Base-by-base conservation (phyloP, 164 flowering plant species). In the Santalum album region DNA sequence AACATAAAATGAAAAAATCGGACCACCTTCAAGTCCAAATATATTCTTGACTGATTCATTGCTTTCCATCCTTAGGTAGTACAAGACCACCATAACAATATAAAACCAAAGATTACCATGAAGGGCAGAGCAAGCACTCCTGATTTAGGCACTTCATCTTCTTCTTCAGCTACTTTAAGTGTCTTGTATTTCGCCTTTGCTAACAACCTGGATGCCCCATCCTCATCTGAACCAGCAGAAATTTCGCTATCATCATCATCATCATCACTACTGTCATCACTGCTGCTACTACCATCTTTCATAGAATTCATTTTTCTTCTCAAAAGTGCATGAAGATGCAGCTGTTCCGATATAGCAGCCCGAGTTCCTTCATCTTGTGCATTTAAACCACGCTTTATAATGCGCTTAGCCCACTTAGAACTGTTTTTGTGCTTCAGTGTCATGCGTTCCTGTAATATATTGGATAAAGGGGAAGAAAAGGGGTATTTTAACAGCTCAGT, bases 291-390 rank as follows among this genome's bases (percentile, higher is more conserved):
- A 55, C 40, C 60, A 12, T 84, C 96, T 56, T 75, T 79, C 85
- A 85, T 73, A 6, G 96, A 76, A 51, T 79, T 73, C 72, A 80
- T 83, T 69, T 92, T 92, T 63, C 96, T 78, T 21, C 83, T 83
- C 78, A 92, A 72, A 58, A 59, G 66, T 25, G 82, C 69, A 74
- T 87, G 89, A 60, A 68, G 70, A 51, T 80, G 75, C 58, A 84
- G 83, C 68, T 92, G 96, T 51, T 86, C 87, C 34, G 91, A 53
- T 29, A 92, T 75, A 45, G 98, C 98, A 64, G 80, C 82, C 51
- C 86, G 75, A 58, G 98, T 92, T 36, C 82, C 89, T 63, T 84
- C 96, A 79, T 89, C 96, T 72, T 87, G 96, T 49, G 54, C 64
- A 55, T 59, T 44, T 64, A 92, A 56, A 57, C 96, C 96, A 72